These are phyloP conservation scores for Pseudogymnoascus sp. DNA, from an alignment of 2,329 filamentous ascomycete genomes.

Conservation along the genomic window DNA sequence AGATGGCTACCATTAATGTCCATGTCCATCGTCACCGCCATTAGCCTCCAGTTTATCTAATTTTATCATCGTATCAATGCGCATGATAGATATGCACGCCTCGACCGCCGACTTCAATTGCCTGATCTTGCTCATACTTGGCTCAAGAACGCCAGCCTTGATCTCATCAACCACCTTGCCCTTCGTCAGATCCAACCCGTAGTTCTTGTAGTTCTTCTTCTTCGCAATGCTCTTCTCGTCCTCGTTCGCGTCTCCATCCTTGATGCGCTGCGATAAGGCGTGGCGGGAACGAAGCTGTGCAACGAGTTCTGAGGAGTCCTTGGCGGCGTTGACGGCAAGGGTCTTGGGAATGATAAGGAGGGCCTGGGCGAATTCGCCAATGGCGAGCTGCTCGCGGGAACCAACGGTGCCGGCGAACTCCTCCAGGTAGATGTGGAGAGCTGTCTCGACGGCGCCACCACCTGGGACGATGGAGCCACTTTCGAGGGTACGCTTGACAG, in stretches of 20 bases:
- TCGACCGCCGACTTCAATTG: slow-evolving; percentile 98
- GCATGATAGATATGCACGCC: slow-evolving; percentile 97
- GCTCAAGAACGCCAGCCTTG: slow-evolving; percentile 91
- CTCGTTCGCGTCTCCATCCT: slow-evolving; percentile 74
- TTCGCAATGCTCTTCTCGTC: slow-evolving; percentile 84
- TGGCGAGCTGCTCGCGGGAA: slow-evolving; percentile 93
- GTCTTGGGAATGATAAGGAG: slow-evolving; percentile 95
- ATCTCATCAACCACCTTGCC: slow-evolving; percentile 89
- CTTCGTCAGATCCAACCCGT: slow-evolving; percentile 81
- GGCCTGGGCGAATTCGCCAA: slow-evolving; percentile 92
- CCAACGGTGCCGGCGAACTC: slow-evolving; percentile 97
- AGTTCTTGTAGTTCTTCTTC: slow-evolving; percentile 98
- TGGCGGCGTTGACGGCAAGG: slow-evolving; percentile 90
- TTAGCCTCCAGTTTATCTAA: no score
- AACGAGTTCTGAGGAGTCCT: slow-evolving; percentile 89
- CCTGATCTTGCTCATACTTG: slow-evolving; percentile 95
- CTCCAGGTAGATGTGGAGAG: slow-evolving; percentile 96
- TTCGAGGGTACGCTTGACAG: slow-evolving; percentile 94
- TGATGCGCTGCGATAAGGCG: slow-evolving; percentile 83
- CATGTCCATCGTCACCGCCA: no score
- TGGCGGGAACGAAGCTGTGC: slow-evolving; percentile 92
- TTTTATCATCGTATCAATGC: slow-evolving; percentile 98
- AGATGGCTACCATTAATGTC: no score
- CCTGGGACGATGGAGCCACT: slow-evolving; percentile 95
- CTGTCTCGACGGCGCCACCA: slow-evolving; percentile 95